A percentile compares a stretch with the other conserved stretches of the same genome.
Conservation (phyloP, 1,139 yeast species). For the Sugiyamaella sp. region DNA sequence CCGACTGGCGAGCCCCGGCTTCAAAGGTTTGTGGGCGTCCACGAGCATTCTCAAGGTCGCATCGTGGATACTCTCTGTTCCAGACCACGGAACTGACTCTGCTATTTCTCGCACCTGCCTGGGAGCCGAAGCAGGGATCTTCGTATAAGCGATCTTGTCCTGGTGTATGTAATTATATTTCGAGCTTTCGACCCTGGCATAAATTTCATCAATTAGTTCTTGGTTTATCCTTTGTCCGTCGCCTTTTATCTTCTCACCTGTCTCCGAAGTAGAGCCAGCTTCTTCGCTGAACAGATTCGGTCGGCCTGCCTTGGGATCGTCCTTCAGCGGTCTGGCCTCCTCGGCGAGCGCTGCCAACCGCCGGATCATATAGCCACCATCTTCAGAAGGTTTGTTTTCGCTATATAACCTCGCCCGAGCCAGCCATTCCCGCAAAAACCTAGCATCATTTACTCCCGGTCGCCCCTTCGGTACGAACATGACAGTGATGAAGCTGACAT, state of each 20-base stretch:
- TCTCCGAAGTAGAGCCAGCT: background rate
- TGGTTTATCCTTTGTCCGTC: slow-evolving; percentile 24
- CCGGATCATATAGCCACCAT: slow-evolving; percentile 43
- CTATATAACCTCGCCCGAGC: slow-evolving; percentile 1
- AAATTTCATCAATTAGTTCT: slow-evolving; percentile 35
- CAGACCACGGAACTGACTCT: slow-evolving; percentile 65
- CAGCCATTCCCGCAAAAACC: background rate
- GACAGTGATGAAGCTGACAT: background rate
- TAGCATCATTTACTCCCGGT: background rate
- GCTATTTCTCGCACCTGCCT: slow-evolving; percentile 61
- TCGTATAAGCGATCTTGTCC: slow-evolving; percentile 45
- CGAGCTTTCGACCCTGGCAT: slow-evolving; percentile 23
- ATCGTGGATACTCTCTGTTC: slow-evolving; percentile 57
- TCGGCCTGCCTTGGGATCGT: slow-evolving; percentile 40
- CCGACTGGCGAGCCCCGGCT: slow-evolving; percentile 5
- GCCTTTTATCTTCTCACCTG: background rate
- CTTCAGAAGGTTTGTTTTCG: slow-evolving; percentile 20
- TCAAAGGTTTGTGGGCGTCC: slow-evolving; percentile 58
- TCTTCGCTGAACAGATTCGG: slow-evolving; percentile 5
- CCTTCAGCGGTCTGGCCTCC: slow-evolving; percentile 44
- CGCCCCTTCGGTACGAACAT: background rate
- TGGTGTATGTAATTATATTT: slow-evolving; percentile 46
- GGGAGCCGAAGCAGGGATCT: slow-evolving; percentile 50
- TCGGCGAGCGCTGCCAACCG: slow-evolving; percentile 49
- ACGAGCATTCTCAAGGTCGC: slow-evolving; percentile 63